These are phyloP conservation scores for Persicaria maculosa DNA, from an alignment of 148 eudicot genomes.

Conservation along the genomic window DNA sequence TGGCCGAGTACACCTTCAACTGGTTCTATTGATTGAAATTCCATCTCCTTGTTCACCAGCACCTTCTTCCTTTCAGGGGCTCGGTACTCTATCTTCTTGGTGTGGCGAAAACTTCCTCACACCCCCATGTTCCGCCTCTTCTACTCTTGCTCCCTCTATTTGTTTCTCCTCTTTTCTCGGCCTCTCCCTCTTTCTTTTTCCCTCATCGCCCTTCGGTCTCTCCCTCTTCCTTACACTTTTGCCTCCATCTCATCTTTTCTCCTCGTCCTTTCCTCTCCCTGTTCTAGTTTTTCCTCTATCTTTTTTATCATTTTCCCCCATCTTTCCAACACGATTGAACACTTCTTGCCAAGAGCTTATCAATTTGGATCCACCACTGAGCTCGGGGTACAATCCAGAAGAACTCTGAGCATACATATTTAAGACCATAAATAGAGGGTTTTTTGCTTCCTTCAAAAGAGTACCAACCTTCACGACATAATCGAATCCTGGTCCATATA, in stretches of 20 bases:
- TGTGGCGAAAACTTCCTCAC: no score
- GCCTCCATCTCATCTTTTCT: background rate
- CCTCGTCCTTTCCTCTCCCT: background rate
- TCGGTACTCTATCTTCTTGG: background rate
- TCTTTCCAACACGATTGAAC: background rate
- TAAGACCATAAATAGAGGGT: constrained; percentile 26
- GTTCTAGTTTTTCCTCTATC: background rate
- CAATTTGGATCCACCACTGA: background rate
- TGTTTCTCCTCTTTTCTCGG: no score
- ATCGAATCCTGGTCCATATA: constrained; percentile 52
- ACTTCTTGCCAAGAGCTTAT: constrained; percentile 1
- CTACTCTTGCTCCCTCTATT: background rate
- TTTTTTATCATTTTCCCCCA: background rate
- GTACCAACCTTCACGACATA: constrained; percentile 48
- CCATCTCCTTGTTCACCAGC: background rate
- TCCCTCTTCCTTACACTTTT: background rate
- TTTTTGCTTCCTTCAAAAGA: constrained; percentile 27
- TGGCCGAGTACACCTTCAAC: no score
- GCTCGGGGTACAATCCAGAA: constrained; percentile 32
- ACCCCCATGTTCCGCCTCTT: background rate
- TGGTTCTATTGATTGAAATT: no score
- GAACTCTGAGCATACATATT: constrained; percentile 36
- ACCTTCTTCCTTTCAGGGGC: background rate
- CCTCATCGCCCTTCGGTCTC: background rate
- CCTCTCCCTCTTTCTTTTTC: background rate